A percentile compares a stretch with the other conserved stretches of the same genome.
Evolutionary conservation across 345 rosid species (phyloP).

Genomic region (Acer yangbiense): DNA sequence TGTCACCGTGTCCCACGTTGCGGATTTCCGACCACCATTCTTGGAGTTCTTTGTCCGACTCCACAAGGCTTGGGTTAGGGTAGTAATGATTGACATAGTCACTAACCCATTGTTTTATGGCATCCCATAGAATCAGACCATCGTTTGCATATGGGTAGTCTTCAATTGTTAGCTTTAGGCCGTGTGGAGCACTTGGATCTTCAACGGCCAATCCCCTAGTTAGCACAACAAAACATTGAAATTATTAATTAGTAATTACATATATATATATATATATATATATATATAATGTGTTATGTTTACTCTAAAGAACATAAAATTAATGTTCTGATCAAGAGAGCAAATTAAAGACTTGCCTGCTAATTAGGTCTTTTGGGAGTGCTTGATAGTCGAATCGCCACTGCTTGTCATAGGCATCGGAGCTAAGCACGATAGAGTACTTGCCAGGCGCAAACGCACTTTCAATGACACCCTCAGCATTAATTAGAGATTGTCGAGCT

Average conservation of each 20-base stretch:
- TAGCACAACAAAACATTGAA: background rate
- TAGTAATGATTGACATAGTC: constrained; percentile 24
- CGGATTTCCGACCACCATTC: constrained; percentile 38
- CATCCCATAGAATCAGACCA: constrained; percentile 58
- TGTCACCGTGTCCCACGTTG: constrained; percentile 7
- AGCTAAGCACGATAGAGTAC: constrained; percentile 51
- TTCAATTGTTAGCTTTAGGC: constrained; percentile 50
- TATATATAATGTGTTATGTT: too few relatives aligned
- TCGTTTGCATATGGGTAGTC: constrained; percentile 67
- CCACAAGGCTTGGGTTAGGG: background rate
- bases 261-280: too few relatives aligned
- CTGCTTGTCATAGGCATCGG: constrained; percentile 47
- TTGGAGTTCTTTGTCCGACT: constrained; percentile 38
- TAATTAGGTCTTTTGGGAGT: constrained; percentile 56
- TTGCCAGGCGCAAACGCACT: constrained; percentile 52
- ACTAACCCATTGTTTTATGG: constrained; percentile 45
- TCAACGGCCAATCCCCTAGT: constrained; percentile 57
- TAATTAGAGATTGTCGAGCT: constrained; percentile 58
- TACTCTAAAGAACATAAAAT: too few relatives aligned
- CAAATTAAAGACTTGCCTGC: constrained; percentile 32
- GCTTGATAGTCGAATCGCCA: constrained; percentile 64
- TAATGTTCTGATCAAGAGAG: too few relatives aligned
- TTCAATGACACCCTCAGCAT: constrained; percentile 67
- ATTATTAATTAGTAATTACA: background rate
- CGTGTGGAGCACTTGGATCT: constrained; percentile 50